phyloP scores from a whole-genome alignment of 2,329 filamentous ascomycete species.

The Trichophyton simii region DNA sequence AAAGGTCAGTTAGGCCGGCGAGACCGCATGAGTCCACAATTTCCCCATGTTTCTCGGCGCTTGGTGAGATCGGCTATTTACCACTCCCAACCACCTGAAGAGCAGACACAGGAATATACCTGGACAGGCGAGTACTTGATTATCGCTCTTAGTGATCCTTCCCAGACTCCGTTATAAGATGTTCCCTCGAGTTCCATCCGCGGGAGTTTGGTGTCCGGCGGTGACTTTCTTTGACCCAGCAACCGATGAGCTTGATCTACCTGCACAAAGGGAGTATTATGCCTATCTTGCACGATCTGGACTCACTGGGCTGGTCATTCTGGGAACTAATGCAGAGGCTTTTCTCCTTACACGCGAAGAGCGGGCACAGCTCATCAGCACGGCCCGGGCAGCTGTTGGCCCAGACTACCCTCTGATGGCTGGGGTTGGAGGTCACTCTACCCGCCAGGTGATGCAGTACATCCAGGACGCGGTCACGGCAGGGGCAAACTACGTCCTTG shows the following conservation, averaged over 20 bases:
- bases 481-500: conserved; percentile 49
- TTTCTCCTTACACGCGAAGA: conserved; percentile 49
- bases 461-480: conserved; percentile 47
- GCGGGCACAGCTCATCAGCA: conserved; percentile 42
- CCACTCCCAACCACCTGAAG: no score
- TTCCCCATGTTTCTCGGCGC: not conserved
- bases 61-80: not conserved
- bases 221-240: conserved; percentile 43
- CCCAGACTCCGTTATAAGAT: not conserved
- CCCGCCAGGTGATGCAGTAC: conserved; percentile 49
- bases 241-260: conserved; percentile 39
- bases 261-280: conserved; percentile 41
- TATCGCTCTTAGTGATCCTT: not conserved
- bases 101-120: no score
- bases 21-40: not conserved
- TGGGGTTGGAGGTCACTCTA: conserved; percentile 53
- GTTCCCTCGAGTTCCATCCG: conserved; percentile 17
- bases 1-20: no score
- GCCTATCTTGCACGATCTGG: conserved; percentile 40
- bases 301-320: conserved; percentile 41
- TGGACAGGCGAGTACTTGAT: not conserved
- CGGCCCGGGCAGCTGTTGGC: conserved; percentile 44
- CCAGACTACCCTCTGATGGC: conserved; percentile 48
- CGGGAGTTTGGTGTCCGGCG: conserved; percentile 41
- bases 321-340: conserved; percentile 46